Evolutionary conservation across 2,329 filamentous ascomycete genomes (phyloP).

Genomic region (Fusarium chaquense): DNA sequence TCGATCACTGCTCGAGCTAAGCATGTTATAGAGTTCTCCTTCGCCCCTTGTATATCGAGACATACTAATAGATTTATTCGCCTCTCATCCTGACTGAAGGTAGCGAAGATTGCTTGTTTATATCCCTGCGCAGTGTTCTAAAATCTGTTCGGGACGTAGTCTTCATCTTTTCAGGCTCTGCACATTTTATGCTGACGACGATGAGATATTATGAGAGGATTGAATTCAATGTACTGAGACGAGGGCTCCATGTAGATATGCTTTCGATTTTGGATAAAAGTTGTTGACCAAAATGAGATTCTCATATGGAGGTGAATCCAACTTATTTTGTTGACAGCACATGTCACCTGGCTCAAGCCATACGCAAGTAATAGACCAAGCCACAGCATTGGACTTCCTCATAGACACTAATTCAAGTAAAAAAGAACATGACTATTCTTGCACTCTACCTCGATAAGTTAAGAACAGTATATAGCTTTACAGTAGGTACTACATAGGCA

Average conservation of each 20-base stretch:
- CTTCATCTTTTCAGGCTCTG: not conserved
- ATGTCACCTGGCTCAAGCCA: not conserved
- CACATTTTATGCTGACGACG: not conserved
- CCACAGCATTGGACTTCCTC: not conserved
- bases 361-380: too few relatives aligned
- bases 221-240: rapidly evolving
- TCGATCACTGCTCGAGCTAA: not conserved
- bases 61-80: rapidly evolving
- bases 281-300: not conserved
- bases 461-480: not conserved
- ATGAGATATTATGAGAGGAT: not conserved
- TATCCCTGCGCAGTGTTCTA: not conserved
- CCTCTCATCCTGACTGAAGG: not conserved
- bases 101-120: not conserved
- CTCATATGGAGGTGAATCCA: too few relatives aligned
- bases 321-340: not conserved
- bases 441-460: not conserved
- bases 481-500: not conserved
- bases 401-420: not conserved
- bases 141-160: not conserved
- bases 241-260: not conserved
- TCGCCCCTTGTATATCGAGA: rapidly evolving
- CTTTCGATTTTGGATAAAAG: not conserved
- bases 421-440: not conserved
- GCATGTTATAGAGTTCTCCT: not conserved